phyloP scores from a whole-genome alignment of 352 stramenopile genomes.

The Phytophthora tubulina region DNA sequence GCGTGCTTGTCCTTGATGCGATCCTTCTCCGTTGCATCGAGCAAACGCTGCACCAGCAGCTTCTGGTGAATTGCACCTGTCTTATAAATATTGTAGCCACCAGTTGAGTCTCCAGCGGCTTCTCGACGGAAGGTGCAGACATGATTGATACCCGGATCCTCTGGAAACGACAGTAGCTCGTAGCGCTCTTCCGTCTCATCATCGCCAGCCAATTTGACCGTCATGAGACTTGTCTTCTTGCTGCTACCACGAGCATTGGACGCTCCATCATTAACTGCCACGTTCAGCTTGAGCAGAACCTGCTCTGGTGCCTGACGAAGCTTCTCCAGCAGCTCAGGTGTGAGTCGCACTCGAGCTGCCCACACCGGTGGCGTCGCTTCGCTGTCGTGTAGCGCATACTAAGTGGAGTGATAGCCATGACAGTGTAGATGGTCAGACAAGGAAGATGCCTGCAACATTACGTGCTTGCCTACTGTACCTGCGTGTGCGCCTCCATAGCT shows the following conservation, averaged over 20 bases:
- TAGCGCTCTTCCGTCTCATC: constrained; percentile 55
- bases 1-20: constrained; percentile 86
- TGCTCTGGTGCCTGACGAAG: constrained; percentile 51
- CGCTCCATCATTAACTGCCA: constrained; percentile 18
- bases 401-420: not conserved
- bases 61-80: constrained; percentile 79
- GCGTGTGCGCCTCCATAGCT: constrained; percentile 35
- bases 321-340: constrained; percentile 75
- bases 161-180: constrained; percentile 80
- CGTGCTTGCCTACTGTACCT: constrained; percentile 13
- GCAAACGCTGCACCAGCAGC: constrained; percentile 80
- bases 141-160: constrained; percentile 76
- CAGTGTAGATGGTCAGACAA: constrained; percentile 5
- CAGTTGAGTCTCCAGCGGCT: not conserved
- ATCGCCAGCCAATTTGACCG: constrained; percentile 34
- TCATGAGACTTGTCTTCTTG: constrained; percentile 67
- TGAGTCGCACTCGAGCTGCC: constrained; percentile 79
- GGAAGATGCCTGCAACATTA: not conserved
- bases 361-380: constrained; percentile 49
- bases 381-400: constrained; percentile 81
- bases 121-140: constrained; percentile 65
- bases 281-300: constrained; percentile 38
- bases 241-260: constrained; percentile 22
- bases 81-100: constrained; percentile 68
- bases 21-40: constrained; percentile 80